These are phyloP conservation scores for Graphilbum ipis-grandicollis DNA, from an alignment of 2,329 filamentous ascomycete species.

Conservation along the genomic window DNA sequence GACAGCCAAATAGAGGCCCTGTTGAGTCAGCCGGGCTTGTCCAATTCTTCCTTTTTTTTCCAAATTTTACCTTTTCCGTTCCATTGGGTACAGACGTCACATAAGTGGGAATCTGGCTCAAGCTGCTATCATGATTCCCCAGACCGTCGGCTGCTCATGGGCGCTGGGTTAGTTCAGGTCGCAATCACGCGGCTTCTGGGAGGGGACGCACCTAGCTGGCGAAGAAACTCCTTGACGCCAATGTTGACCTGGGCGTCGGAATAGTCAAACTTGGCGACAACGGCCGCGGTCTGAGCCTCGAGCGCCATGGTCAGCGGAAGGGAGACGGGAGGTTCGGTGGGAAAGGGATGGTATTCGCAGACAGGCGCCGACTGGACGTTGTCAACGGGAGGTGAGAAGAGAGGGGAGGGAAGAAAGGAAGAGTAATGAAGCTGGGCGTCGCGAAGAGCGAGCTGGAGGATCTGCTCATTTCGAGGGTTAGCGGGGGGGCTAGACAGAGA, in stretches of 20 bases:
- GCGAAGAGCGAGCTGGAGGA: slow-evolving; percentile 29
- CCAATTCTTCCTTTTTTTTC: no score
- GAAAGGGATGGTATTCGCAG: slow-evolving; percentile 40
- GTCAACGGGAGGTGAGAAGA: not conserved
- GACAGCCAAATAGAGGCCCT: slow-evolving; percentile 91
- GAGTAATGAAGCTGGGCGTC: slow-evolving; percentile 25
- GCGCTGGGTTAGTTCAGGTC: no score
- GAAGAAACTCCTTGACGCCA: slow-evolving; percentile 71
- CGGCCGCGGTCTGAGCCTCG: slow-evolving; percentile 54
- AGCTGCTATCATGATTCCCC: slow-evolving; percentile 54
- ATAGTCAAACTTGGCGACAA: slow-evolving; percentile 78
- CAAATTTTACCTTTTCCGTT: slow-evolving; percentile 87
- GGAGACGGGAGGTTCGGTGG: slow-evolving; percentile 34
- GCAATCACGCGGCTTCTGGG: no score
- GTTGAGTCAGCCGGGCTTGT: no score
- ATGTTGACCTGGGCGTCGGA: slow-evolving; percentile 59
- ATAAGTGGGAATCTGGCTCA: slow-evolving; percentile 95
- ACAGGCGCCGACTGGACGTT: slow-evolving; percentile 17
- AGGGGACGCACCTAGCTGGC: slow-evolving; percentile 62
- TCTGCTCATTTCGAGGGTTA: not conserved
- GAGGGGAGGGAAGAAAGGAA: not conserved
- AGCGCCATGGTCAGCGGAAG: slow-evolving; percentile 42
- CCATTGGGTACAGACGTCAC: slow-evolving; percentile 93
- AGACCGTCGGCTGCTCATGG: slow-evolving; percentile 62
- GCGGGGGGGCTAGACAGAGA: not conserved